Evolutionary conservation across 2,329 filamentous ascomycete species (phyloP), one percentile per base, ranked within the genome.

Genomic region (Diaporthe helianthi): DNA sequence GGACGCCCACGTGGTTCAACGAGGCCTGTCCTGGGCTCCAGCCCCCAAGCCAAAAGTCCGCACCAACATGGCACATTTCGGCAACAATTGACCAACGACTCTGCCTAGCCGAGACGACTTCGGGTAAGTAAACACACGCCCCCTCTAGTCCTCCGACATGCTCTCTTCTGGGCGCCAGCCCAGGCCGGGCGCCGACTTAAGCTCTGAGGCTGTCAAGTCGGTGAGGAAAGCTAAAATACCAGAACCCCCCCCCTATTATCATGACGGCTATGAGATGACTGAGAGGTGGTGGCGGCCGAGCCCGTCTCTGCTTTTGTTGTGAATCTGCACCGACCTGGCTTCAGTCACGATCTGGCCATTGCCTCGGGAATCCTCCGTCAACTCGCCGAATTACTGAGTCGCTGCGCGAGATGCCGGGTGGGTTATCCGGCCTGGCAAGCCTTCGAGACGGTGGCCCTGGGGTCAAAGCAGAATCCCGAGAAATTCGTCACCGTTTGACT

Each of bases 261-360:
- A 15, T 24, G 58, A 63, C n/a, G 41, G 19, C 26, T 6, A 60
- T 29, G 55, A 46, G 19, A 36, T 49, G 29, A 49, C 29, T 19
- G 36, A 13, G n/a, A 63, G 13, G 44, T 29, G 44, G 36, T 41
- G 58, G 58, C 58, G 58, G 58, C 58, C 58, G 44, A 63, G 58
- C 44, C 58, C 58, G 44, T 26, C 58, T 47, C 58, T 63, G 54
- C 36, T 19, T 58, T 22, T 58, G 17, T 58, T 22, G 33, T 41
- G n/a, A 61, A 61, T 61, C 58, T 61, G 58, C 58, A 19, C 15
- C 58, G 29, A 63, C 44, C 44, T n/a, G 58, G 58, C 49, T 36
- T 63, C 58, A 63, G 58, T 63, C 58, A 49, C 58, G 58, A 63
- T 63, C 58, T 63, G 44, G 58, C 49, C 58, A 63, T 63, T 49